Evolutionary conservation across 108 stramenopile genomes (phyloP), one percentile per base, ranked within the genome.

Genomic region (Schizochytrium sp.): DNA sequence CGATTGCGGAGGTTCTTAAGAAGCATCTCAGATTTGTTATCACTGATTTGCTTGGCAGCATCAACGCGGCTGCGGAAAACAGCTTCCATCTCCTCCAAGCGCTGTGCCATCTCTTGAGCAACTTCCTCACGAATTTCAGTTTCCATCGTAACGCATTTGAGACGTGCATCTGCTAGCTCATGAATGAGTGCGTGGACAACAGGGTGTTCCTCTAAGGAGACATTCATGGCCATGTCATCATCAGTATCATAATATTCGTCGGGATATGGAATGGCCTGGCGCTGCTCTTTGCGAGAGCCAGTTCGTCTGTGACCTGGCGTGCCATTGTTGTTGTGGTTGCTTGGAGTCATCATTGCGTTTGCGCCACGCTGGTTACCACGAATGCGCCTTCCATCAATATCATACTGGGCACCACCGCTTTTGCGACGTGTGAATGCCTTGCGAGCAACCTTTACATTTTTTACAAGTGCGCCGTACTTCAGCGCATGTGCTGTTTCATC

Each of bases 401-500:
- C 58, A 8, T 53, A 46, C 15, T 46, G 40, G 38, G 8, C 61
- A 3, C n/a, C 88, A 3, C 46, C 58, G 47, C 72, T 57, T 10
- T n/a, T 41, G 2, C 56, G 56, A 15, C 46, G 40, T 12, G 41
- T 7, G 57, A 44, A 5, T 19, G 42, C 88, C 28, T 42, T 17
- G 4, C 72, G 73, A 8, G 57, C 58, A n/a, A 56, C 41, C 49
- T 53, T 87, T 60, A 98, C 95, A 55, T 92, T 93, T 56, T 93
- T 94, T 4, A 97, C 97, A 57, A 93, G 90, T 19, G 94, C 89
- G 42, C 97, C 97, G 90, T 97, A 97, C 4, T 90, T 88, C 15
- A 98, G 93, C 12, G 97, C 97, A 60, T 97, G 97, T 61, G 96
- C 95, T 2, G 98, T 97, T 88, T 98, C 98, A 72, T 97, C 97